These are phyloP conservation scores for Helotiales sp. DNA, from an alignment of 2,329 filamentous ascomycete species.

Conservation along the genomic window DNA sequence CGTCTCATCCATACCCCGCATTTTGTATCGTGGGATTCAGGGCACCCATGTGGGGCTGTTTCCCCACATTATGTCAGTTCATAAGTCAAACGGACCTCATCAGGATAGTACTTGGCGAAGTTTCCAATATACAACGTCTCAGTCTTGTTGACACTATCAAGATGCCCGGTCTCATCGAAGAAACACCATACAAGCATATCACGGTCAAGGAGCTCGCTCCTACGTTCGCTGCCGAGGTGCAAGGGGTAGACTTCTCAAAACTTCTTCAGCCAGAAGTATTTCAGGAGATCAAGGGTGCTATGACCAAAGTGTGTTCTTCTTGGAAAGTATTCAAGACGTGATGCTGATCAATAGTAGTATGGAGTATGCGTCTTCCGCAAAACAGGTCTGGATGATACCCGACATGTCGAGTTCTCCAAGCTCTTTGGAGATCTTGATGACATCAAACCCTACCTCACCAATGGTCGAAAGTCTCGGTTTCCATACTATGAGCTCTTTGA, in stretches of 20 bases:
- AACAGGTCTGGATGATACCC: slow-evolving; percentile 49
- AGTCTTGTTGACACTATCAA: not conserved
- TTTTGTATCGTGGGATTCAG: not conserved
- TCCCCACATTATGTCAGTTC: not conserved
- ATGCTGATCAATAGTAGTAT: slow-evolving; percentile 39
- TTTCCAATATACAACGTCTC: not conserved
- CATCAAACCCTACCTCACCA: slow-evolving; percentile 48
- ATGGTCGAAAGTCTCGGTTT: slow-evolving; percentile 42
- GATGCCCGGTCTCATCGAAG: slow-evolving; percentile 23
- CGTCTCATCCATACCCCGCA: slow-evolving; percentile 1
- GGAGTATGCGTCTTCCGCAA: slow-evolving; percentile 52
- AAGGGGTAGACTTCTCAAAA: slow-evolving; percentile 38
- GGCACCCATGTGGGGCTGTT: not conserved
- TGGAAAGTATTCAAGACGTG: slow-evolving; percentile 7
- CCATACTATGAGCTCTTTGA: slow-evolving; percentile 57
- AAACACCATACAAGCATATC: slow-evolving; percentile 32
- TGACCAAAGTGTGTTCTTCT: slow-evolving; percentile 35
- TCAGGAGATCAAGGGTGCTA: slow-evolving; percentile 37
- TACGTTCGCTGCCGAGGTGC: slow-evolving; percentile 41
- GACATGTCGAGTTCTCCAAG: slow-evolving; percentile 50
- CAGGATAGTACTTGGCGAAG: not conserved
- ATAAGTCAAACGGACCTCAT: not conserved
- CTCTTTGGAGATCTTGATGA: slow-evolving; percentile 57
- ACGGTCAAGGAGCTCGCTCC: slow-evolving; percentile 37
- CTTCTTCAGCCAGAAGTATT: slow-evolving; percentile 37